These are phyloP conservation scores for Sapria himalayana DNA, from an alignment of 345 rosid genomes.

Conservation along the genomic window DNA sequence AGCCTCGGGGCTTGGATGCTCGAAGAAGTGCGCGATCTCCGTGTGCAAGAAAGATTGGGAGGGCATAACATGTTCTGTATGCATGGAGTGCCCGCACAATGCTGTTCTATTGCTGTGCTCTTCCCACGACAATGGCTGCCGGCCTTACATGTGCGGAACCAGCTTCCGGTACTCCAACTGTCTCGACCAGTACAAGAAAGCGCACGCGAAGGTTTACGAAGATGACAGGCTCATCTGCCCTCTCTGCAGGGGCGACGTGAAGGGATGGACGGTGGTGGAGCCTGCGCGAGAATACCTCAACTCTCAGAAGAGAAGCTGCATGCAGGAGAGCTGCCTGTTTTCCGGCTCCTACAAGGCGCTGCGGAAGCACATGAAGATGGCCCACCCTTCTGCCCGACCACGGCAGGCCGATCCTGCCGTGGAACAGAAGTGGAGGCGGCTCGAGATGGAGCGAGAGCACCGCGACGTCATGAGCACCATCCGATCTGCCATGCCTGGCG, in stretches of 20 bases:
- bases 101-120: constrained; percentile 97
- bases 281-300: constrained; percentile 62
- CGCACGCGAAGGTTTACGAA: constrained; percentile 45
- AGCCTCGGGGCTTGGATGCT: constrained; percentile 15
- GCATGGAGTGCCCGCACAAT: constrained; percentile 95
- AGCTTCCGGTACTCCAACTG: constrained; percentile 89
- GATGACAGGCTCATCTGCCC: constrained; percentile 58
- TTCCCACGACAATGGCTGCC: constrained; percentile 92
- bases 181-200: constrained; percentile 82
- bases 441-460: constrained; percentile 51
- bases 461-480: constrained; percentile 66
- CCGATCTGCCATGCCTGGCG: constrained; percentile 72
- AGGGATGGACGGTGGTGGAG: constrained; percentile 93
- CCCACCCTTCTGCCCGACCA: constrained; percentile 62
- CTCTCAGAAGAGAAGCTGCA: constrained; percentile 62
- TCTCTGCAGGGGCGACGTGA: constrained; percentile 88
- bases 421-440: constrained; percentile 75
- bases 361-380: constrained; percentile 71
- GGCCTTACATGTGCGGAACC: constrained; percentile 96
- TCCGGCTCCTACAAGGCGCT: constrained; percentile 67
- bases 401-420: constrained; percentile 59
- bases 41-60: constrained; percentile 68
- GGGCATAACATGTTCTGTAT: constrained; percentile 72
- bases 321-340: constrained; percentile 75
- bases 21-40: constrained; percentile 25